These are phyloP conservation scores for Suillus subalutaceus DNA, from an alignment of 768 basidiomycete genomes.

Conservation along the genomic window DNA sequence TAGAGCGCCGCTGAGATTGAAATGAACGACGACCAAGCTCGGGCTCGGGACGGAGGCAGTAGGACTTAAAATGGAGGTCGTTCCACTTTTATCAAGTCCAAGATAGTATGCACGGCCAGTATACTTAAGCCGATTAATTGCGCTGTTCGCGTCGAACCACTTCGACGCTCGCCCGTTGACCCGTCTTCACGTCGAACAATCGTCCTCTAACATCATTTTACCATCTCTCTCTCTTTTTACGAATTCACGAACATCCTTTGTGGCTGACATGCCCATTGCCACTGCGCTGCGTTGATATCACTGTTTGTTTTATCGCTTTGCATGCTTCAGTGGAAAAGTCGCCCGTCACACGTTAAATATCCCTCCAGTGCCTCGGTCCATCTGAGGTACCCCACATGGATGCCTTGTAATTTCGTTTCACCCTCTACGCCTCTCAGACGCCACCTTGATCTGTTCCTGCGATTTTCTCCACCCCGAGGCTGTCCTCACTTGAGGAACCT, in stretches of 20 bases:
- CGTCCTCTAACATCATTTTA: neutral
- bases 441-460: neutral
- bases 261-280: neutral
- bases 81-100: conserved; percentile 11
- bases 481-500: neutral
- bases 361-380: neutral
- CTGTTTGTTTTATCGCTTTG: neutral
- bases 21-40: neutral
- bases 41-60: conserved; percentile 7
- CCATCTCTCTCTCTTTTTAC: neutral
- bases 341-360: neutral
- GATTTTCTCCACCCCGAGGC: neutral
- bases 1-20: conserved; percentile 7
- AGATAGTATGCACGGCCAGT: neutral
- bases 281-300: neutral
- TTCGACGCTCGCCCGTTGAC: neutral
- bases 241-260: neutral
- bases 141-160: conserved; percentile 3
- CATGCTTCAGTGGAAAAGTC: neutral
- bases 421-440: conserved; percentile 9
- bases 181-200: neutral
- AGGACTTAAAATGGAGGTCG: conserved; percentile 8
- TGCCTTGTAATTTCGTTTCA: conserved; percentile 10
- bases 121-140: neutral
- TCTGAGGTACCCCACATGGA: conserved; percentile 10